Evolutionary conservation across 805 yeast genomes (phyloP).

Genomic region (Groenewaldozyma tartarivorans): DNA sequence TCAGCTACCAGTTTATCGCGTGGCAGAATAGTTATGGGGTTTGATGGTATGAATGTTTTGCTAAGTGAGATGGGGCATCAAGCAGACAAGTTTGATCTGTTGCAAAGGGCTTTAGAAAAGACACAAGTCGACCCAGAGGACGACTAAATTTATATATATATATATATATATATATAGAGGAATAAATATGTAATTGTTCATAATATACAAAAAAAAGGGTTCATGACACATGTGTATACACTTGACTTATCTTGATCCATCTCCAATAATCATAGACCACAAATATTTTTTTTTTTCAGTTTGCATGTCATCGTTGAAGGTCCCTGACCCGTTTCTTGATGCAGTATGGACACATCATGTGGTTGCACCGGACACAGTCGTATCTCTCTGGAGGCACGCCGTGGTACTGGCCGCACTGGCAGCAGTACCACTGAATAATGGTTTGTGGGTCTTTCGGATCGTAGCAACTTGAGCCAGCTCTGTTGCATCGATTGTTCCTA

Average conservation of each 20-base stretch:
- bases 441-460: constrained; percentile 18
- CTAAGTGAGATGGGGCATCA: constrained; percentile 34
- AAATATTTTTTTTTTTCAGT: no score
- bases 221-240: not conserved
- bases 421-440: constrained; percentile 28
- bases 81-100: constrained; percentile 17
- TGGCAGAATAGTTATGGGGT: constrained; percentile 38
- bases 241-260: not conserved
- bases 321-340: constrained; percentile 20
- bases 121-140: not conserved
- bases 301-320: constrained; percentile 1
- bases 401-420: constrained; percentile 26
- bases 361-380: constrained; percentile 25
- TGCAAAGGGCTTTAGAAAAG: constrained; percentile 16
- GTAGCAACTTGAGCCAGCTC: constrained; percentile 1
- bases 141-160: not conserved
- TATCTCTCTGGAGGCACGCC: constrained; percentile 21
- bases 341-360: constrained; percentile 27
- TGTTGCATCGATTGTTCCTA: no score
- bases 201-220: not conserved
- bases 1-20: constrained; percentile 4
- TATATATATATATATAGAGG: no score
- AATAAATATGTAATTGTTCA: no score
- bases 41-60: constrained; percentile 53
- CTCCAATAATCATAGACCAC: no score